Evolutionary conservation across 2,329 filamentous ascomycete genomes (phyloP).

Genomic region (Claviceps quebecensis): DNA sequence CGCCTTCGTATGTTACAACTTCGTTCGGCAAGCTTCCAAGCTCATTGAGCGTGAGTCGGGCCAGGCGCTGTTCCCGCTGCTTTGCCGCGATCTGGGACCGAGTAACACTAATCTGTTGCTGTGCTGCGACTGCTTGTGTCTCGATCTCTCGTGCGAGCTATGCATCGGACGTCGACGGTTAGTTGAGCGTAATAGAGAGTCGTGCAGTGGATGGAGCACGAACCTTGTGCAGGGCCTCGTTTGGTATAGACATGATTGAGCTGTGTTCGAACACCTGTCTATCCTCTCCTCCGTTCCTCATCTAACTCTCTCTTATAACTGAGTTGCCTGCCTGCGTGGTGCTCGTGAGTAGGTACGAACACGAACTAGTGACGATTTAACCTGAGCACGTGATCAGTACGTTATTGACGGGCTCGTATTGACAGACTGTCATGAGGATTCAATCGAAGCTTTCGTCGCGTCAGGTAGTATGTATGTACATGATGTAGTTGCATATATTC

Average conservation of each 20-base stretch:
- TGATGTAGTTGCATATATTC: too few relatives aligned
- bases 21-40: slow-evolving; percentile 59
- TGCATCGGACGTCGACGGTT: not conserved
- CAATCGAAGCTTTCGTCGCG: too few relatives aligned
- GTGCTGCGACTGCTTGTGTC: slow-evolving; percentile 70
- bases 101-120: slow-evolving; percentile 83
- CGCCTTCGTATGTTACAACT: slow-evolving; percentile 81
- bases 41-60: slow-evolving; percentile 77
- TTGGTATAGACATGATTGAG: slow-evolving; percentile 73
- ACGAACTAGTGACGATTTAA: too few relatives aligned
- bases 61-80: slow-evolving; percentile 75
- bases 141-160: slow-evolving; percentile 91
- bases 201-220: not conserved
- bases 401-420: too few relatives aligned
- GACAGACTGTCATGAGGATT: too few relatives aligned
- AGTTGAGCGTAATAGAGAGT: not conserved
- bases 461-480: too few relatives aligned
- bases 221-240: slow-evolving; percentile 89
- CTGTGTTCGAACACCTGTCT: too few relatives aligned
- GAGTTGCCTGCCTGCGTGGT: not conserved
- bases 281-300: not conserved
- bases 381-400: too few relatives aligned
- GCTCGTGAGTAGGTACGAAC: too few relatives aligned
- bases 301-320: not conserved
- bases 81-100: slow-evolving; percentile 73